Evolutionary conservation across 148 eudicot genomes (phyloP), one percentile per base, ranked within the genome.

Genomic region (Rhododendron griersonianum): DNA sequence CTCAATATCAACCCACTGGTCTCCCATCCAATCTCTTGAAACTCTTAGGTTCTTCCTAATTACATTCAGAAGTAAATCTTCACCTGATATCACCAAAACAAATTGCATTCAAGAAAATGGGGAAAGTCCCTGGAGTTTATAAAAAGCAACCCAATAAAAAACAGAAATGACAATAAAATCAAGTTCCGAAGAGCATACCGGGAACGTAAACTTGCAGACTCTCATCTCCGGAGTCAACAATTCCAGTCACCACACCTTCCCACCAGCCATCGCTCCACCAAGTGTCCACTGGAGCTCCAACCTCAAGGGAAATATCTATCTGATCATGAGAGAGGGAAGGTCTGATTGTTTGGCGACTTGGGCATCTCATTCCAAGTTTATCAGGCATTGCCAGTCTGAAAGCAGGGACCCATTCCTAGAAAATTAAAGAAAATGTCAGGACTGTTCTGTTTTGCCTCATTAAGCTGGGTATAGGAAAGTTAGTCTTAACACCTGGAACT

Each of bases 181-280:
- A 25, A 57, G 44, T 47, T 21, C 61, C 35, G 11, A 51, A 79
- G 48, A 63, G 23, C 86, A 44, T 91, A 98, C 99, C 92, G 74
- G 99, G 95, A 81, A 92, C 39, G 84, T 92, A 94, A 87, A 94
- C 89, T 86, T 93, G 94, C 69, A 91, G 84, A 61, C 78, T 86
- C 84, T 87, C 93, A 83, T 90, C 89, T 78, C 77, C 91, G 35
- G 82, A 79, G 45, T 83, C 73, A 37, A 76, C 50, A n/a, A 87
- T 85, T 71, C 89, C 91, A 85, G 92, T 88, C 50, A 98, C 84
- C 77, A 95, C 93, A 48, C 98, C 98, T 93, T 98, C 99, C 99
- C 98, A 98, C 98, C 98, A 98, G 76, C 99, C 99, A 90, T 95
- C 98, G 67, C 96, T 91, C 99, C 99, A 98, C 99, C 99, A 94